These are phyloP conservation scores for Claviceps citrina DNA, from an alignment of 2,329 filamentous ascomycete species.

Conservation along the genomic window DNA sequence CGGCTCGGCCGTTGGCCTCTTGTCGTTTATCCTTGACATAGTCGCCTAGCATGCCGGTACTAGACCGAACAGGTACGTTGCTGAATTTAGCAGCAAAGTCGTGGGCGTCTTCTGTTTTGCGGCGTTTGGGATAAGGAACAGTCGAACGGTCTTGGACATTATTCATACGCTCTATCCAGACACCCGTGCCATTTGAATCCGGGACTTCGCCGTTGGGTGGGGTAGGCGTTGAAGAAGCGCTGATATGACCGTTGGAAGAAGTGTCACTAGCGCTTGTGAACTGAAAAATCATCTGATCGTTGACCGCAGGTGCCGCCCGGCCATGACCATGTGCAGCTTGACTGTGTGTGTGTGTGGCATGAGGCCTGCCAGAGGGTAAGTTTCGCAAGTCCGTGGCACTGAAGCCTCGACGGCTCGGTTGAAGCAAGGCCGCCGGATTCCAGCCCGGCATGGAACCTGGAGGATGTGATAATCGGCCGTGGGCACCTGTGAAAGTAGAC, in stretches of 20 bases:
- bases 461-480: constrained; percentile 16
- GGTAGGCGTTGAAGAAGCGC: constrained; percentile 19
- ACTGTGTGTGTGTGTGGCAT: constrained; percentile 1
- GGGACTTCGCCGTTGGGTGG: constrained; percentile 13
- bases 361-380: constrained; percentile 12
- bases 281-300: constrained; percentile 24
- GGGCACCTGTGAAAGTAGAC: constrained; percentile 5
- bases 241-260: constrained; percentile 19
- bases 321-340: constrained; percentile 6
- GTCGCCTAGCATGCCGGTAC: constrained; percentile 45
- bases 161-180: constrained; percentile 62
- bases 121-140: constrained; percentile 47
- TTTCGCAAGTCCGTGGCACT: constrained; percentile 15
- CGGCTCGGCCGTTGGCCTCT: constrained; percentile 21
- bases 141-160: constrained; percentile 51
- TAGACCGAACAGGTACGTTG: constrained; percentile 19
- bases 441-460: constrained; percentile 20
- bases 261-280: constrained; percentile 24
- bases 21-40: constrained; percentile 48
- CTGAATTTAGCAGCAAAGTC: constrained; percentile 23
- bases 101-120: constrained; percentile 38
- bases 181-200: constrained; percentile 29
- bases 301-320: constrained; percentile 9
- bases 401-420: constrained; percentile 20
- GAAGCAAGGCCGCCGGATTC: constrained; percentile 26